These are phyloP conservation scores for Aegilops longissima DNA, from an alignment of 176 grass and related monocot species.

Conservation along the genomic window DNA sequence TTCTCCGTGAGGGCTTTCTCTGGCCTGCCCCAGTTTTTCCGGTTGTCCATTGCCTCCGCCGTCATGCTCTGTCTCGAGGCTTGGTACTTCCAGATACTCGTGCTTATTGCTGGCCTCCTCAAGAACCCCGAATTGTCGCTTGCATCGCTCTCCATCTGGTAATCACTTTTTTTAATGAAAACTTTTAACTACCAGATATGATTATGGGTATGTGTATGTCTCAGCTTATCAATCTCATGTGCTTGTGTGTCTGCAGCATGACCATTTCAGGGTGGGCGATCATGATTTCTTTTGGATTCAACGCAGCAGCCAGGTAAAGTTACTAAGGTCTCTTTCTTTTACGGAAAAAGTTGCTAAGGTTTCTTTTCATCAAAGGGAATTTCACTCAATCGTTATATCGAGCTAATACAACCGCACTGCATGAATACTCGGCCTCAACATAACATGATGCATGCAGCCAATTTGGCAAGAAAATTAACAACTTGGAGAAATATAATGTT, in stretches of 20 bases:
- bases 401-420: too few species aligned
- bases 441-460: too few species aligned
- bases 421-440: too few species aligned
- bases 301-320: slow-evolving; percentile 75
- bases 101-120: slow-evolving; percentile 46
- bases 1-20: slow-evolving; percentile 60
- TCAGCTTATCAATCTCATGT: background rate
- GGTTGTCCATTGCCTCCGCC: slow-evolving; percentile 46
- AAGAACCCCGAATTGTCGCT: slow-evolving; percentile 45
- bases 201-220: background rate
- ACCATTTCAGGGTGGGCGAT: slow-evolving; percentile 71
- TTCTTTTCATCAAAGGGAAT: too few species aligned
- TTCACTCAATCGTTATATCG: too few species aligned
- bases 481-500: background rate
- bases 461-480: background rate
- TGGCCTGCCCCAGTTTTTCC: slow-evolving; percentile 28
- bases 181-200: background rate
- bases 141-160: slow-evolving; percentile 58
- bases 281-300: slow-evolving; percentile 85
- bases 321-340: background rate
- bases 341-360: background rate
- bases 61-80: slow-evolving; percentile 85
- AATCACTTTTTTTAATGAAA: background rate
- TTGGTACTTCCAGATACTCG: slow-evolving; percentile 48
- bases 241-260: slow-evolving; percentile 43